These are phyloP conservation scores for Colletotrichum chlorophyti DNA, from an alignment of 2,329 filamentous ascomycete species.

Conservation along the genomic window DNA sequence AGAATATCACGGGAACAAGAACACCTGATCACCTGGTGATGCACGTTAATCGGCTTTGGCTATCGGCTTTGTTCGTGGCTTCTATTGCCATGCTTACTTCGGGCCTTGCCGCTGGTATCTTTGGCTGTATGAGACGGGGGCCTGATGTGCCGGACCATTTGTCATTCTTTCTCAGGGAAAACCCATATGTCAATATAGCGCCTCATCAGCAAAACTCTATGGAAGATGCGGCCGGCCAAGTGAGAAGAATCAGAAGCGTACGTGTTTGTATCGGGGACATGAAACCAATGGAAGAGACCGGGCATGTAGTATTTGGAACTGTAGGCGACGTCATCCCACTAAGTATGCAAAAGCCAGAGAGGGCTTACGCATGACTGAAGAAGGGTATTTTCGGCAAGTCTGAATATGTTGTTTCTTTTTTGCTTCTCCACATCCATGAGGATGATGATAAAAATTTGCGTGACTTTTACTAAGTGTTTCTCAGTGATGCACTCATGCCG, in stretches of 20 bases:
- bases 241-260: not conserved
- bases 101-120: conserved; percentile 20
- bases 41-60: not conserved
- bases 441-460: too few species aligned
- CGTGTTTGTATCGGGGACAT: not conserved
- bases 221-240: not conserved
- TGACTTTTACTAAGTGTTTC: too few species aligned
- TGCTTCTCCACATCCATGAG: too few species aligned
- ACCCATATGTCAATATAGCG: not conserved
- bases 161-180: not conserved
- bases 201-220: not conserved
- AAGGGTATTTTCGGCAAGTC: too few species aligned
- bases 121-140: conserved; percentile 35
- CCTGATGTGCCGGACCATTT: conserved; percentile 34
- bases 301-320: too few species aligned
- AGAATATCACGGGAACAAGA: not conserved
- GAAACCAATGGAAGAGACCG: not conserved
- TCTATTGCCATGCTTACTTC: not conserved
- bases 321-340: too few species aligned
- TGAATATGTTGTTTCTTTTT: too few species aligned
- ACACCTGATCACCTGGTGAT: not conserved
- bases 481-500: too few species aligned
- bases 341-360: too few species aligned
- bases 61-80: not conserved
- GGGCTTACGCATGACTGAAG: too few species aligned